These are phyloP conservation scores for Monosporozyma solicola DNA, from an alignment of 805 yeast genomes.

Conservation along the genomic window DNA sequence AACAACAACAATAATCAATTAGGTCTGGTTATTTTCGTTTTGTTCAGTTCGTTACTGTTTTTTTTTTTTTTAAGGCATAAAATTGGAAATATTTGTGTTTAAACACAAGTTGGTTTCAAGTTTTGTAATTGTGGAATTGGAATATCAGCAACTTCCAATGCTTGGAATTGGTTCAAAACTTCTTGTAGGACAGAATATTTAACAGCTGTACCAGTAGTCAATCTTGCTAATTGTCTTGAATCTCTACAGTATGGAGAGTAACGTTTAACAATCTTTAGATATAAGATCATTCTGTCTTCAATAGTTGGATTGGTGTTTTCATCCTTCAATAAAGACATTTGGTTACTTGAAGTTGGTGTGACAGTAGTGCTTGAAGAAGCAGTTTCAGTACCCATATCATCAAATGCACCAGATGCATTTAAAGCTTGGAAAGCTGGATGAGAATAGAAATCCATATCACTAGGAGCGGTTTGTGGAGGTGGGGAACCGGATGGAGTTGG, in stretches of 20 bases:
- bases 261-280: conserved; percentile 45
- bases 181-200: conserved; percentile 35
- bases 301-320: conserved; percentile 2
- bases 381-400: conserved; percentile 18
- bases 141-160: conserved; percentile 33
- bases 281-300: conserved; percentile 42
- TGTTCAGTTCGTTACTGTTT: not conserved
- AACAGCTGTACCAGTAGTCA: conserved; percentile 38
- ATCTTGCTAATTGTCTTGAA: conserved; percentile 38
- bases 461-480: conserved; percentile 5
- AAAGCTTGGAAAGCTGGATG: conserved; percentile 33
- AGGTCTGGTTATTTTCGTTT: not conserved
- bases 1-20: not conserved
- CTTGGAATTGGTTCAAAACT: conserved; percentile 32
- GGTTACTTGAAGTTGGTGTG: conserved; percentile 5
- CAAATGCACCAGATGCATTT: conserved; percentile 33
- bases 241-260: conserved; percentile 42
- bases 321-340: conserved; percentile 1
- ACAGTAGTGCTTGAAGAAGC: conserved; percentile 9
- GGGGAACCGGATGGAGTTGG: conserved; percentile 11
- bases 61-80: not conserved
- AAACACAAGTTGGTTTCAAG: conserved; percentile 24
- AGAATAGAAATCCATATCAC: conserved; percentile 20
- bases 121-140: conserved; percentile 35
- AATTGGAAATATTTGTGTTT: not conserved